Evolutionary conservation across 2,329 filamentous ascomycete genomes (phyloP), one percentile per base, ranked within the genome.

Genomic region (Aspergillus jensenii): DNA sequence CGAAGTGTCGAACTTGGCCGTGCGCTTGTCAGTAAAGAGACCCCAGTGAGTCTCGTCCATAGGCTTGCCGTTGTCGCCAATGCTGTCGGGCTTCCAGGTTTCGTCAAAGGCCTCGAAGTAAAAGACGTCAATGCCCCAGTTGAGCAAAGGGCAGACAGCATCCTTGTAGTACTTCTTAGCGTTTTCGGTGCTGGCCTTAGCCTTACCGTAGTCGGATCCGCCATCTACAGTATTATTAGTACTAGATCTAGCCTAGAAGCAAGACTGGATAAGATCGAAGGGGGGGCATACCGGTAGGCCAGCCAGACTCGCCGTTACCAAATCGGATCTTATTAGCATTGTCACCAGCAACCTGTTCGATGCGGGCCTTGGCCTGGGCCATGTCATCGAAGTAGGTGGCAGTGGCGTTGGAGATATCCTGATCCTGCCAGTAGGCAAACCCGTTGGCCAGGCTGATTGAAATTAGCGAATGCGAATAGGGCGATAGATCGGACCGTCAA

Each of bases 31-130:
- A 43, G 80, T 85, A 81, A 87, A 89, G 43, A 85, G 84, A 67
- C 88, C 87, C 88, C 88, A 90, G 66, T 87, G 82, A 37, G 82
- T 86, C 81, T 90, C 87, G 66, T 87, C 83, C 48, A 80, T 82
- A 11, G 77, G 74, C 63, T 82, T 73, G 62, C 87, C 87, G 67
- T 87, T 84, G 69, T 88, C 82, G 66, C 88, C 87, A 60, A 82
- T 74, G 63, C 81, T 83, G 45, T 79, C 72, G 54, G 87, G 86
- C 83, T 90, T 90, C 85, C 86, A 89, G 59, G 82, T 78, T 82
- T 90, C 88, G 66, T 90, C 87, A 65, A 88, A 89, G 44, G 87
- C 87, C 79, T 90, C 87, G 65, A 90, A 90, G 76, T 84, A 88
- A 77, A 90, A 90, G 55, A 86, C 83, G 66, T 89, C 88, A 62